Evolutionary conservation across 495 filamentous ascomycete genomes (phyloP), one percentile per base, ranked within the genome.

Genomic region (Aspergillus homomorphus): DNA sequence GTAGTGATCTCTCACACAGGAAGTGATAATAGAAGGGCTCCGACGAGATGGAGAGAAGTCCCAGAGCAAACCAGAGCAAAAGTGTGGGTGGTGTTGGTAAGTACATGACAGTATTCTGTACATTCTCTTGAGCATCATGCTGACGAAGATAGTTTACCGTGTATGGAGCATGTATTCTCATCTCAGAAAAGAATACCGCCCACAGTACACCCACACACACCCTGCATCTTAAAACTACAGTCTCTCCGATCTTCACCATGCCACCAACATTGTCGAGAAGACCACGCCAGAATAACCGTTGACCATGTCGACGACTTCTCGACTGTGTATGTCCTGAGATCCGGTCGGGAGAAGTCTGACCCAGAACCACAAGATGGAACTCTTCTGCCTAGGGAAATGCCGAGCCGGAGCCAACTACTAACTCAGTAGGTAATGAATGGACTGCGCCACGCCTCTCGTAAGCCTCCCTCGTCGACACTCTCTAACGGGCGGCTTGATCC

Each of bases 381-480:
- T 50, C 49, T 58, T 58, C 60, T 62, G 60, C 60, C 60, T 58
- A 38, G 21, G 51, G 53, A 20, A 52, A 10, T 24, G 33, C 48
- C 52, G 55, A 57, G 55, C 48, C 55, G 55, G 33, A 9, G 33
- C 33, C 33, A 14, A 38, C 26, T 62, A 38, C 26, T 62, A 55
- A 56, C 51, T 55, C 51, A 45, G 26, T 49, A 30, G 24, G n/a
- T n/a, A n/a, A 44, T 51, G 33, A 12, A 20, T 53, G 30, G 54
- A 19, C 60, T 62, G 60, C 60, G 55, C 60, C 60, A 62, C 60
- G 55, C 55, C 5, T 62, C 30, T 22, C 45, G 51, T 57, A 49
- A 44, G 30, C 22, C 59, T 28, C 22, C 54, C 43, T 48, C 12
- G 26, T 18, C 33, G 33, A 54, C 2, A 9, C 45, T 22, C 22